A percentile compares a stretch with the other conserved stretches of the same genome.
Evolutionary conservation across 2,329 filamentous ascomycete species (phyloP).

Genomic region (Epichloe sylvatica): DNA sequence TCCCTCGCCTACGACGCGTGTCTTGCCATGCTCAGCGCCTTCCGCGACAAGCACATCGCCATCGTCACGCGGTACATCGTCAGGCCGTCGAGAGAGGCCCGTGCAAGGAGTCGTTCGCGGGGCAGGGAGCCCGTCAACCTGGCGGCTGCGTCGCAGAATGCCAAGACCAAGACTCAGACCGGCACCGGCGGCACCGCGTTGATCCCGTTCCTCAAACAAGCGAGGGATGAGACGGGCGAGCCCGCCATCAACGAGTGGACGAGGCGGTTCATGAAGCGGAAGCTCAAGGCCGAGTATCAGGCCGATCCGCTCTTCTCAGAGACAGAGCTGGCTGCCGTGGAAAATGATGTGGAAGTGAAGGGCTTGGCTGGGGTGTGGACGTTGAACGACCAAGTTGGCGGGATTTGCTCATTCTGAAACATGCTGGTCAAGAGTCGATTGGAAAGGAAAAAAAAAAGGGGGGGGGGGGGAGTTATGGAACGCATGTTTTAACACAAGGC

Average conservation of each 20-base stretch:
- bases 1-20: slow-evolving; percentile 82
- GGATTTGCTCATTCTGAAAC: slow-evolving; percentile 39
- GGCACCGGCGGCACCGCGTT: slow-evolving; percentile 89
- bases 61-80: slow-evolving; percentile 96
- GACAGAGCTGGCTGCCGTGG: slow-evolving; percentile 25
- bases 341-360: slow-evolving; percentile 34
- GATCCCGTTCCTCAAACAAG: slow-evolving; percentile 93
- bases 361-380: slow-evolving; percentile 78
- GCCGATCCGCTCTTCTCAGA: slow-evolving; percentile 46
- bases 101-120: slow-evolving; percentile 47
- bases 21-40: slow-evolving; percentile 51
- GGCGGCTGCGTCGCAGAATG: slow-evolving; percentile 40
- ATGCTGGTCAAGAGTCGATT: background rate
- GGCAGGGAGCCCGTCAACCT: slow-evolving; percentile 46
- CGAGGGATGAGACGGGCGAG: slow-evolving; percentile 88
- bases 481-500: background rate
- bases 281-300: slow-evolving; percentile 33
- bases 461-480: background rate
- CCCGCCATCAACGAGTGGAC: slow-evolving; percentile 62
- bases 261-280: slow-evolving; percentile 40
- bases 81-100: slow-evolving; percentile 64
- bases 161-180: slow-evolving; percentile 48
- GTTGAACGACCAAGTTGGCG: slow-evolving; percentile 67
- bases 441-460: background rate
- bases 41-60: slow-evolving; percentile 90